Conservation (phyloP, 2,329 filamentous ascomycete species). For the Mycogone perniciosa region DNA sequence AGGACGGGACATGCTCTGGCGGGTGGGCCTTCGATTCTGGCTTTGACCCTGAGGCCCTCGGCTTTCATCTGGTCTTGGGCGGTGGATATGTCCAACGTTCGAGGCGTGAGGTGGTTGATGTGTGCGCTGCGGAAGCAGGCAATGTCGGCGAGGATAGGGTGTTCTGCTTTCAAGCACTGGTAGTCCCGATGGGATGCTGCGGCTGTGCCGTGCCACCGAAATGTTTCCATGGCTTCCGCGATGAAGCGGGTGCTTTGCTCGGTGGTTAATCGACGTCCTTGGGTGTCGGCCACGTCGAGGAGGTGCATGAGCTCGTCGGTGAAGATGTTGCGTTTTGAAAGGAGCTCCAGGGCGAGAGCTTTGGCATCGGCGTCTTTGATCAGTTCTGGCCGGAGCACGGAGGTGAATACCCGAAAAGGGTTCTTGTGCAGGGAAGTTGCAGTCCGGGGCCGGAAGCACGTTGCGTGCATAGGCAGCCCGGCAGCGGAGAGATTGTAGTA, state of each 20-base stretch:
- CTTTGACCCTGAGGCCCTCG: conserved; percentile 38
- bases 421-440: conserved; percentile 30
- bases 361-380: conserved; percentile 27
- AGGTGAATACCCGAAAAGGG: conserved; percentile 38
- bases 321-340: conserved; percentile 37
- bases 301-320: conserved; percentile 30
- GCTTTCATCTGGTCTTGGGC: conserved; percentile 38
- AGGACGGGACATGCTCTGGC: conserved; percentile 37
- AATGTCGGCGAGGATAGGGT: conserved; percentile 44
- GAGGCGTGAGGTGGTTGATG: conserved; percentile 49
- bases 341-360: conserved; percentile 26
- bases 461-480: conserved; percentile 44
- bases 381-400: conserved; percentile 35
- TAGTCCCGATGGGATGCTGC: conserved; percentile 37
- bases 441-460: conserved; percentile 39
- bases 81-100: conserved; percentile 41
- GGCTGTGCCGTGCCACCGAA: conserved; percentile 40
- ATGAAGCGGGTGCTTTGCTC: conserved; percentile 34
- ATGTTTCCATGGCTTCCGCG: conserved; percentile 37
- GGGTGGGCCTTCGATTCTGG: conserved; percentile 46
- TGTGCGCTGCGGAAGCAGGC: conserved; percentile 37
- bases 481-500: conserved; percentile 43
- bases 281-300: conserved; percentile 28
- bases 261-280: conserved; percentile 21
- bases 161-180: conserved; percentile 32